These are phyloP conservation scores for Metarhizium rileyi DNA, from an alignment of 2,329 filamentous ascomycete species.

Conservation along the genomic window DNA sequence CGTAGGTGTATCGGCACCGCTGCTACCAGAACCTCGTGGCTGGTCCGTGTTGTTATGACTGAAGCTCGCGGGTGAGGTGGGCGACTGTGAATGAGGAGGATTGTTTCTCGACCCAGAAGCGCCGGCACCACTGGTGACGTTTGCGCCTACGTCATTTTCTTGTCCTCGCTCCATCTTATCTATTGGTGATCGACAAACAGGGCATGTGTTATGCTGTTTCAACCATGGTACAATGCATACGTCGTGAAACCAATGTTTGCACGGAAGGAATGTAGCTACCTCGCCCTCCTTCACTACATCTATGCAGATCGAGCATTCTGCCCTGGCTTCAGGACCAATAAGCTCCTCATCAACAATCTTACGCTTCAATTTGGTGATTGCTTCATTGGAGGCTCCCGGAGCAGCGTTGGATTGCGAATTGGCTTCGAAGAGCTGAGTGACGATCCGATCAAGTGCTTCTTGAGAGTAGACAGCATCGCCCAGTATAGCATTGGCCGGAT, in stretches of 20 bases:
- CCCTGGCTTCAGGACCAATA: constrained; percentile 55
- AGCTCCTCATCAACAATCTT: constrained; percentile 61
- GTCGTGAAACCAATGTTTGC: constrained; percentile 89
- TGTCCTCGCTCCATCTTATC: constrained; percentile 25
- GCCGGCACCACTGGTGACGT: not conserved
- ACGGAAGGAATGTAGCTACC: constrained; percentile 70
- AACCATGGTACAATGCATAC: constrained; percentile 77
- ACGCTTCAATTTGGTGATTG: constrained; percentile 64
- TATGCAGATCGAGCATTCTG: constrained; percentile 93
- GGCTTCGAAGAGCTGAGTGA: constrained; percentile 81
- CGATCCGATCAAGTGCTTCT: constrained; percentile 80
- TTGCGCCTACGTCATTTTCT: constrained; percentile 7
- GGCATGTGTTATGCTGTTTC: constrained; percentile 85
- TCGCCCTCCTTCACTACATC: constrained; percentile 67
- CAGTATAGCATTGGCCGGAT: constrained; percentile 40
- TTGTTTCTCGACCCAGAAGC: not conserved
- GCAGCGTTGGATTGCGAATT: constrained; percentile 68
- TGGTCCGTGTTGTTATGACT: constrained; percentile 3
- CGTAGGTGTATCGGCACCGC: constrained; percentile 3
- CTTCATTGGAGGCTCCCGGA: constrained; percentile 66
- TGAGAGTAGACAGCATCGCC: constrained; percentile 87
- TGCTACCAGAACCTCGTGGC: not conserved
- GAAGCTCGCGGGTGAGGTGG: not conserved
- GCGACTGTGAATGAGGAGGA: not conserved
- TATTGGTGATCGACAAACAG: constrained; percentile 60